phyloP scores from a whole-genome alignment of 768 basidiomycete genomes.

The Cystobasidium tubakii region DNA sequence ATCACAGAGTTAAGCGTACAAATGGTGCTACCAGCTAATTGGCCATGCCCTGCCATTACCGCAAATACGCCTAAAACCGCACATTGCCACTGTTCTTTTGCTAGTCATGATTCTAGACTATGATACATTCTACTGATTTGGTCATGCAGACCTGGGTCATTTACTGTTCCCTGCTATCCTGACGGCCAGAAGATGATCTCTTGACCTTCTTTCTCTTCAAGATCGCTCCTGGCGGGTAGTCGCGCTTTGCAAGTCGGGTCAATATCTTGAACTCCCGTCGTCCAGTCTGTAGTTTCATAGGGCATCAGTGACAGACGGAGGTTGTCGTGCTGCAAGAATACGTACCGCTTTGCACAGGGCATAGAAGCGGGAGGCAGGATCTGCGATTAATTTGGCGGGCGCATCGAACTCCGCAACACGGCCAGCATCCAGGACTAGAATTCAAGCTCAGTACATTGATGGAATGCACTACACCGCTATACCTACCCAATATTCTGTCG shows the following conservation, averaged over 20 bases:
- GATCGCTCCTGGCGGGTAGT: conserved; percentile 22
- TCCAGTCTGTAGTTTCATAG: conserved; percentile 26
- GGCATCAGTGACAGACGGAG: too few relatives aligned
- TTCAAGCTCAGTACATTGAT: background rate
- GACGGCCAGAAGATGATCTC: conserved; percentile 17
- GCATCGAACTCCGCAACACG: conserved; percentile 43
- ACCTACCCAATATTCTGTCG: conserved; percentile 41
- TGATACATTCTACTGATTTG: background rate
- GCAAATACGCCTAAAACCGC: too few relatives aligned
- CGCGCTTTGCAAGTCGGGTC: conserved; percentile 30
- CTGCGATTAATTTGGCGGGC: conserved; percentile 42
- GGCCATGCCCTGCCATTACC: too few relatives aligned
- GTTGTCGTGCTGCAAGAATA: too few relatives aligned
- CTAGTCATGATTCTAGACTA: background rate
- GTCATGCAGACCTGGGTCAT: background rate
- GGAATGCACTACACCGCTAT: background rate
- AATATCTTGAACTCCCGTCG: conserved; percentile 38
- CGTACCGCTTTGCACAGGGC: conserved; percentile 39
- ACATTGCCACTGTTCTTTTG: too few relatives aligned
- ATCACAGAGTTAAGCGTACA: too few relatives aligned
- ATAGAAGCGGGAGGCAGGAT: conserved; percentile 43
- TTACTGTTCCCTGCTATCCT: conserved; percentile 6
- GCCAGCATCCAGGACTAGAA: conserved; percentile 41
- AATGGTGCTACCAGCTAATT: too few relatives aligned
- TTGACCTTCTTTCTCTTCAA: conserved; percentile 25